phyloP scores from a whole-genome alignment of 2,329 filamentous ascomycete genomes.

The Metarhizium humberi region DNA sequence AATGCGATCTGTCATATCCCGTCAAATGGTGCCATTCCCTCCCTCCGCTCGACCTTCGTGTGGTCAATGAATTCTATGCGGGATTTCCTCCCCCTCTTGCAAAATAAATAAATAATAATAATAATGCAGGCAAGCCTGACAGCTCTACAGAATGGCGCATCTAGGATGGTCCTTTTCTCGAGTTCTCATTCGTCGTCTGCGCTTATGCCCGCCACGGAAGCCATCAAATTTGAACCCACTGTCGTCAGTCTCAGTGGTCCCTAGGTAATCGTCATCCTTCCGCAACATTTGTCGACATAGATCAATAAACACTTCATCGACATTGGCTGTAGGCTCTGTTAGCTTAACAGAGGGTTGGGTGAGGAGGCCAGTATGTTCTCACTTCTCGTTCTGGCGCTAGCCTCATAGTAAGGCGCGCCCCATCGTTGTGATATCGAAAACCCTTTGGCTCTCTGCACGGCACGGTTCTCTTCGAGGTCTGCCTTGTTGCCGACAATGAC shows the following conservation, averaged over 20 bases:
- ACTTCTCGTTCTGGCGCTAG: slow-evolving; percentile 70
- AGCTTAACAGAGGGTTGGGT: background rate
- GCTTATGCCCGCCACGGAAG: slow-evolving; percentile 16
- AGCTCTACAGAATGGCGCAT: slow-evolving; percentile 30
- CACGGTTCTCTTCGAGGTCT: slow-evolving; percentile 77
- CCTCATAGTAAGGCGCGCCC: slow-evolving; percentile 87
- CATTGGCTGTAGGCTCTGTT: slow-evolving; percentile 48
- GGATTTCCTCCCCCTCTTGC: background rate
- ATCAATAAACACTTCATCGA: slow-evolving; percentile 83
- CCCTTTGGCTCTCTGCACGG: slow-evolving; percentile 66
- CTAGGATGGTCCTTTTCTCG: slow-evolving; percentile 24
- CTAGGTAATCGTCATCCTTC: slow-evolving; percentile 48
- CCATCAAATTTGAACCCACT: slow-evolving; percentile 31
- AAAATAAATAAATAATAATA: background rate
- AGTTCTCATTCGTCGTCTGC: slow-evolving; percentile 19
- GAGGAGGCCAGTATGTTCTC: slow-evolving; percentile 16
- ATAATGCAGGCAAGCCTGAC: background rate
- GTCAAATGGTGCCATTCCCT: background rate
- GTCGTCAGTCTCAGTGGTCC: slow-evolving; percentile 25
- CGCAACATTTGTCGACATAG: slow-evolving; percentile 76
- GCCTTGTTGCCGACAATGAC: slow-evolving; percentile 91
- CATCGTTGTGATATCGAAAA: slow-evolving; percentile 81
- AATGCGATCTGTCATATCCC: background rate
- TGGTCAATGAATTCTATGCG: background rate
- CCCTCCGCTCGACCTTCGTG: background rate